Percentiles rank a stretch among this genome's conserved stretches.
Evolutionary conservation across 2,329 filamentous ascomycete genomes (phyloP).

Genomic region (Neofusicoccum sp.): DNA sequence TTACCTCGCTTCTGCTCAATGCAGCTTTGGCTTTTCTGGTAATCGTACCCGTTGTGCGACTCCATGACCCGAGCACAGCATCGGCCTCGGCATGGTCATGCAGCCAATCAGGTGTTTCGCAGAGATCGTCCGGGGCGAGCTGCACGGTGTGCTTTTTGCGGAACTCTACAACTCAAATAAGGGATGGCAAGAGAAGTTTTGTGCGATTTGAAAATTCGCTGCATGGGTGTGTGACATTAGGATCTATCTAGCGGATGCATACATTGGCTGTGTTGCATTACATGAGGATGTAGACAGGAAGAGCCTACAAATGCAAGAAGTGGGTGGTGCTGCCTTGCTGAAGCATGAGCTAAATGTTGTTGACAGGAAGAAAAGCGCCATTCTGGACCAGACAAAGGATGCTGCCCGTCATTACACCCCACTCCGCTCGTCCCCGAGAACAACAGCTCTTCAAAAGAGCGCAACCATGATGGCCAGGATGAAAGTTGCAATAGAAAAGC

Average conservation of each 20-base stretch:
- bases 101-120: background rate
- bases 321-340: constrained; percentile 6
- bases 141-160: background rate
- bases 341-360: constrained; percentile 7
- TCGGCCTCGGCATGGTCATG: constrained; percentile 6
- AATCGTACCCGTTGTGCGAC: background rate
- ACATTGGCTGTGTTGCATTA: constrained; percentile 7
- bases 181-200: background rate
- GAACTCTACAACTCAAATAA: background rate
- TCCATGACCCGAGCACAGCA: background rate
- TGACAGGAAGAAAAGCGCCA: background rate
- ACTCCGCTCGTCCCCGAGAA: background rate
- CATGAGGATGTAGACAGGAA: constrained; percentile 1
- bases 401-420: background rate
- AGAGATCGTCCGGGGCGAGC: background rate
- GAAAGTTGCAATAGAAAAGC: background rate
- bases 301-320: background rate
- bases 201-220: background rate
- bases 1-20: background rate
- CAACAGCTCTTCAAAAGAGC: background rate
- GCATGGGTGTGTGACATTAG: constrained; percentile 6
- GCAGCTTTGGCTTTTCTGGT: background rate
- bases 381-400: background rate
- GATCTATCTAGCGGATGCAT: constrained; percentile 9
- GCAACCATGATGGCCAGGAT: background rate